A percentile compares a stretch with the other conserved stretches of the same genome.
phyloP scores from a whole-genome alignment of 2,329 filamentous ascomycete species.

The Colletotrichum siamense region DNA sequence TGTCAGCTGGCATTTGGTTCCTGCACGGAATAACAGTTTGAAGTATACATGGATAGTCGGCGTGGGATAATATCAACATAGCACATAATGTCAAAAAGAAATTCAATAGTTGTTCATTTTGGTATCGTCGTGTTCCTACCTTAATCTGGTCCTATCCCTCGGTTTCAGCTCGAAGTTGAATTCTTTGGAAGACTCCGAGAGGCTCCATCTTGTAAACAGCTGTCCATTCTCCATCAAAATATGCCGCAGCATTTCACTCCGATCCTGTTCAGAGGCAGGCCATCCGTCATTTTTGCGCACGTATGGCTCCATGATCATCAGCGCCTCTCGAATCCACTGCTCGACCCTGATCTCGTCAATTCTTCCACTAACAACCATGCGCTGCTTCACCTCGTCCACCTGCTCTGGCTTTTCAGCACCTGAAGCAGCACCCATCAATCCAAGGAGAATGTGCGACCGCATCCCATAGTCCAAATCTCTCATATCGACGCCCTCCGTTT shows the following conservation, averaged over 20 bases:
- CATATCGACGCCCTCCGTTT: conserved; percentile 10
- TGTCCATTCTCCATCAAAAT: conserved; percentile 4
- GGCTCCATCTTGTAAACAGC: neutral
- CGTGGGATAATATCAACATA: neutral
- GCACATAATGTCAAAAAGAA: neutral
- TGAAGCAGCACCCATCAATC: conserved; percentile 7
- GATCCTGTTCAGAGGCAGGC: neutral
- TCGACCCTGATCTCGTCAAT: neutral
- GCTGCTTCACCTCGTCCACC: neutral
- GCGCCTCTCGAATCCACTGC: neutral
- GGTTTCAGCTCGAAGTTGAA: neutral
- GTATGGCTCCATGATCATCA: neutral
- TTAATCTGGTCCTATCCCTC: neutral
- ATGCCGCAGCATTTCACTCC: neutral
- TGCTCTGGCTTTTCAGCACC: neutral
- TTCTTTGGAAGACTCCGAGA: neutral
- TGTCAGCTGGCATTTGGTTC: neutral
- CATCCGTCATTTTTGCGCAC: neutral
- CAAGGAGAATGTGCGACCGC: conserved; percentile 23
- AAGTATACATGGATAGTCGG: neutral
- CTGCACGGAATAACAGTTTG: neutral
- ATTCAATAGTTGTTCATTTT: neutral
- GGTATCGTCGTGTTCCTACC: neutral
- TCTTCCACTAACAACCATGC: neutral
- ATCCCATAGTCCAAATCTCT: conserved; percentile 12